Conservation (phyloP, 2,329 filamentous ascomycete genomes). For the Chrysoporthe deuterocubensis region DNA sequence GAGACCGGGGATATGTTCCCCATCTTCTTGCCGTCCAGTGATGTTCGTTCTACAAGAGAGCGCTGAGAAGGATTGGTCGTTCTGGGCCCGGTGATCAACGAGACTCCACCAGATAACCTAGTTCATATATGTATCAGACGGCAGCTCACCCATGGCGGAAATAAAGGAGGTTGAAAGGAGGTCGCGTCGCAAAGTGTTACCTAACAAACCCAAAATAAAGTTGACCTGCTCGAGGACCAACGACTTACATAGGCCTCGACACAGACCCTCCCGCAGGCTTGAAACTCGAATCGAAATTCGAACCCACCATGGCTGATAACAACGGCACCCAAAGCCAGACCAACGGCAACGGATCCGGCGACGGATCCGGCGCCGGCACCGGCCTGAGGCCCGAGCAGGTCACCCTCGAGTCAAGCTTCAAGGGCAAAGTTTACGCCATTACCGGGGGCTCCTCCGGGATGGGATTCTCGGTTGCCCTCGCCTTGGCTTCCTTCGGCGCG, state of each 20-base stretch:
- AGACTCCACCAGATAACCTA: background rate
- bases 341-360: background rate
- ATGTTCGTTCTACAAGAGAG: background rate
- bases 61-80: background rate
- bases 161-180: background rate
- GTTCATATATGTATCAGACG: background rate
- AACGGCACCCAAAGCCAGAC: background rate
- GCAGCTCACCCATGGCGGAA: background rate
- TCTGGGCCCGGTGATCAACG: background rate
- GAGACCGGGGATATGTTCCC: background rate
- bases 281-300: background rate
- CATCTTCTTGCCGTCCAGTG: background rate
- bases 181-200: background rate
- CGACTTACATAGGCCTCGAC: background rate
- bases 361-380: background rate
- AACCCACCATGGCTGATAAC: background rate
- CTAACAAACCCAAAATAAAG: background rate
- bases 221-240: background rate
- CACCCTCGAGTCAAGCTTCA: background rate
- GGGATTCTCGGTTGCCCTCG: constrained; percentile 6
- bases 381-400: constrained; percentile 1
- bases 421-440: background rate
- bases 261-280: background rate
- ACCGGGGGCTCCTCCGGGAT: background rate
- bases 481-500: background rate